These are phyloP conservation scores for Skeletonema grethae DNA, from an alignment of 108 stramenopile species.

Conservation along the genomic window DNA sequence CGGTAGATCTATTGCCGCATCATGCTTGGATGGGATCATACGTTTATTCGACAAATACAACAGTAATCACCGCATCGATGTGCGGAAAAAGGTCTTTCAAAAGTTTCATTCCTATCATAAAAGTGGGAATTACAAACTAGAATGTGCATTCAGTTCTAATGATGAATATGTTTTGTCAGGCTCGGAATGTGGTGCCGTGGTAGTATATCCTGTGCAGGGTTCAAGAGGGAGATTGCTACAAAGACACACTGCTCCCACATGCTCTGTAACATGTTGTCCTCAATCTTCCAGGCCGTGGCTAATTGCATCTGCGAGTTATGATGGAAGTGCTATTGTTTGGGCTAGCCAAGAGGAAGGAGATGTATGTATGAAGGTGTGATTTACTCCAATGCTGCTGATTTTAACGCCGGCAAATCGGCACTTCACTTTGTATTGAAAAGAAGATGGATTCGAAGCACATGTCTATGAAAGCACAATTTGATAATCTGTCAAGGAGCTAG, in stretches of 20 bases:
- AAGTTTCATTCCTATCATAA: conserved; percentile 44
- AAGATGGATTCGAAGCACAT: too few relatives aligned
- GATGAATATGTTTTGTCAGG: conserved; percentile 65
- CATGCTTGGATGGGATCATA: conserved; percentile 80
- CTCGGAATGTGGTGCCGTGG: conserved; percentile 73
- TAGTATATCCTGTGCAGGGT: conserved; percentile 51
- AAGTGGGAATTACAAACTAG: conserved; percentile 67
- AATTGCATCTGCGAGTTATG: conserved; percentile 72
- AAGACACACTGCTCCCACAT: conserved; percentile 49
- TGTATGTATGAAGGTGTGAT: not conserved
- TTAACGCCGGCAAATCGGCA: too few relatives aligned
- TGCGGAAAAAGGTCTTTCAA: conserved; percentile 18
- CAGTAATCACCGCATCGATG: conserved; percentile 37
- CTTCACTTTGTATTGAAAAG: too few relatives aligned
- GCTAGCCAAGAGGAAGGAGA: conserved; percentile 43
- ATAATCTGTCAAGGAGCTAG: too few relatives aligned
- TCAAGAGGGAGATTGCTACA: conserved; percentile 20
- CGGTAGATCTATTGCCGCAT: conserved; percentile 61
- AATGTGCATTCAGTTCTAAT: conserved; percentile 68
- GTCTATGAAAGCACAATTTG: too few relatives aligned
- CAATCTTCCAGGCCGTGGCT: conserved; percentile 45
- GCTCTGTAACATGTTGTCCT: conserved; percentile 69
- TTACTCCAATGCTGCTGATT: not conserved
- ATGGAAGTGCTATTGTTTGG: conserved; percentile 75
- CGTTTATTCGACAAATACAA: conserved; percentile 54